Conservation (phyloP, 257 asterid genomes). For the Solanum habrochaites region DNA sequence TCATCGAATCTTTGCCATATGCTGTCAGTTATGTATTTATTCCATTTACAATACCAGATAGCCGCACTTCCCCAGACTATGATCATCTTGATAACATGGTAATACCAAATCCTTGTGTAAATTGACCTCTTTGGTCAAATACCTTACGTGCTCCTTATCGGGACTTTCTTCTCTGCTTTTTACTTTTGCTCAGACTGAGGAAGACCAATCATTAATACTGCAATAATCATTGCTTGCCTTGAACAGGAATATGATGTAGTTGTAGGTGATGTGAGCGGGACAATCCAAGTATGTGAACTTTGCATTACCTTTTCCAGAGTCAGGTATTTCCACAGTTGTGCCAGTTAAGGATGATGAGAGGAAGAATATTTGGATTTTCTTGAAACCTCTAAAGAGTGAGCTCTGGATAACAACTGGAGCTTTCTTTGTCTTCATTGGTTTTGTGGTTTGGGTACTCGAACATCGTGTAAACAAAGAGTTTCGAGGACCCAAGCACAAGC, state of each 20-base stretch:
- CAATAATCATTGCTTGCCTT: not conserved
- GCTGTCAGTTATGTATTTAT: slow-evolving; percentile 9
- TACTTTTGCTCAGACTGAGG: not conserved
- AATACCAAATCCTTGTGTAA: too few species aligned
- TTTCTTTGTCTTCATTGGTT: slow-evolving; percentile 16
- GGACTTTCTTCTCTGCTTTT: not conserved
- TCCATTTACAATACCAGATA: not conserved
- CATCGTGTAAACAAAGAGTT: slow-evolving; percentile 25
- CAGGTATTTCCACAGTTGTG: slow-evolving; percentile 22
- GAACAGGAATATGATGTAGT: slow-evolving; percentile 7
- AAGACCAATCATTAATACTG: not conserved
- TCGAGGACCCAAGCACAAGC: slow-evolving; percentile 29
- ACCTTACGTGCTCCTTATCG: not conserved
- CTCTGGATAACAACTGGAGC: slow-evolving; percentile 29
- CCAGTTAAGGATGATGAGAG: slow-evolving; percentile 18
- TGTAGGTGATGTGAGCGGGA: slow-evolving; percentile 24
- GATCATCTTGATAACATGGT: slow-evolving; percentile 2
- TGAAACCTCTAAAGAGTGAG: slow-evolving; percentile 19
- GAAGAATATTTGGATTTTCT: slow-evolving; percentile 17
- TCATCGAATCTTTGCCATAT: slow-evolving; percentile 11
- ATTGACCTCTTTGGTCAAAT: not conserved
- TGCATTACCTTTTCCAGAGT: slow-evolving; percentile 19
- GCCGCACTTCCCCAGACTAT: slow-evolving; percentile 7
- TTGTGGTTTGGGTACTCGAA: slow-evolving; percentile 34
- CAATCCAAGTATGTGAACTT: slow-evolving; percentile 23